Evolutionary conservation across 371 early-diverging fungal species (phyloP).

Genomic region (Lichtheimia corymbifera): DNA sequence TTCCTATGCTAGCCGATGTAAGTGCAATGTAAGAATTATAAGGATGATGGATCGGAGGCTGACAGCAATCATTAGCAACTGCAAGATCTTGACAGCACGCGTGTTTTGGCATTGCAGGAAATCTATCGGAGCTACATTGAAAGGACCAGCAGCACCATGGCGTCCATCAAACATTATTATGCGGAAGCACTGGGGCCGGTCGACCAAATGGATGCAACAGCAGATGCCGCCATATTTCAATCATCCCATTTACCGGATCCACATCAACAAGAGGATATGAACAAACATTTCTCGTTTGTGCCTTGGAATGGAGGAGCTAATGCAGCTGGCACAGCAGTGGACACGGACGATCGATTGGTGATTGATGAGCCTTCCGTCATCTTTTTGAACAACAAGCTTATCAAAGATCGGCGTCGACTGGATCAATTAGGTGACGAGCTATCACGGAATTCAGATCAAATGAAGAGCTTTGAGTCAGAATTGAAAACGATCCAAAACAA

Average conservation of each 20-base stretch:
- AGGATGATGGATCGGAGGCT: too few species aligned
- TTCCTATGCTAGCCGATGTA: conserved; percentile 67
- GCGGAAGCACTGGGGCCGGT: conserved; percentile 33
- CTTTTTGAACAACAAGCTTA: conserved; percentile 64
- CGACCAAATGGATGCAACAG: conserved; percentile 44
- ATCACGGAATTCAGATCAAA: conserved; percentile 25
- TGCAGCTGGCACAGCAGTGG: conserved; percentile 43
- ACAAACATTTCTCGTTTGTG: background rate
- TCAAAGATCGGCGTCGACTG: conserved; percentile 55
- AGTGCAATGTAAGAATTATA: conserved; percentile 12
- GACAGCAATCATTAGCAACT: conserved; percentile 47
- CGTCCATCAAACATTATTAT: conserved; percentile 39
- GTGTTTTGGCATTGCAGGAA: conserved; percentile 48
- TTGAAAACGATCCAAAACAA: conserved; percentile 22
- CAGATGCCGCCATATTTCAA: conserved; percentile 40
- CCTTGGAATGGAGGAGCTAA: conserved; percentile 22
- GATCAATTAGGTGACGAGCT: conserved; percentile 52
- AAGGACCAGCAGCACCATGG: conserved; percentile 45
- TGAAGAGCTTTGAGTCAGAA: conserved; percentile 20
- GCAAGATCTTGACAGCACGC: conserved; percentile 58
- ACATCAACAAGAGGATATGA: background rate
- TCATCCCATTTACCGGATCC: background rate
- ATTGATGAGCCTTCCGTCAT: conserved; percentile 57
- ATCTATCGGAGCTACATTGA: conserved; percentile 50
- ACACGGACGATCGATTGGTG: conserved; percentile 35